Evolutionary conservation across 225 moss, liverwort and hornwort species (phyloP).

Genomic region (Polytrichum commune): DNA sequence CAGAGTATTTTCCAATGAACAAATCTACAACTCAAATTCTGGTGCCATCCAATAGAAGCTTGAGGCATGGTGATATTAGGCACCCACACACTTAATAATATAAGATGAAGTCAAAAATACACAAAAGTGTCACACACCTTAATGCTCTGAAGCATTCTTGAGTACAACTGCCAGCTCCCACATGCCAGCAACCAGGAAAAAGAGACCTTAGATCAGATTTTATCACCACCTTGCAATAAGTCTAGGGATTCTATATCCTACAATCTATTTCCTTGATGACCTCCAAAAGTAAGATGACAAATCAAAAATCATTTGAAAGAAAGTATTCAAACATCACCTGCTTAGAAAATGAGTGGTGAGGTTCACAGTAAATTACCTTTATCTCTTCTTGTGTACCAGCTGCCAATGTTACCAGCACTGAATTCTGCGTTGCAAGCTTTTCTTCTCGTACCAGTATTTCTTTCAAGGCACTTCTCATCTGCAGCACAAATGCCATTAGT

Average conservation of each 20-base stretch:
- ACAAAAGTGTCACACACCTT: conserved; percentile 23
- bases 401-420: conserved; percentile 46
- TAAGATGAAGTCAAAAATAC: too few relatives aligned
- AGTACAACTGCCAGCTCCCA: conserved; percentile 22
- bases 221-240: neutral
- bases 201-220: conserved; percentile 9
- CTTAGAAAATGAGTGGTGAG: neutral
- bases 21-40: too few relatives aligned
- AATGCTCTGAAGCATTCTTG: conserved; percentile 19
- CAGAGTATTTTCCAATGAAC: too few relatives aligned
- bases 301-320: neutral
- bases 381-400: conserved; percentile 58
- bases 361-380: conserved; percentile 25
- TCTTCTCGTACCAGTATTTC: conserved; percentile 39
- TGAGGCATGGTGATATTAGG: too few relatives aligned
- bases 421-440: conserved; percentile 40
- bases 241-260: too few relatives aligned
- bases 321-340: neutral
- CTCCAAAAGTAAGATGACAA: too few relatives aligned
- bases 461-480: conserved; percentile 57
- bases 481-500: conserved; percentile 4
- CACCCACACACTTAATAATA: too few relatives aligned
- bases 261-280: too few relatives aligned
- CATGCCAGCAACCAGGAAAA: conserved; percentile 19
- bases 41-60: too few relatives aligned